Evolutionary conservation across 768 basidiomycete species (phyloP).

Genomic region (Pilatotrama ljubarskyi): DNA sequence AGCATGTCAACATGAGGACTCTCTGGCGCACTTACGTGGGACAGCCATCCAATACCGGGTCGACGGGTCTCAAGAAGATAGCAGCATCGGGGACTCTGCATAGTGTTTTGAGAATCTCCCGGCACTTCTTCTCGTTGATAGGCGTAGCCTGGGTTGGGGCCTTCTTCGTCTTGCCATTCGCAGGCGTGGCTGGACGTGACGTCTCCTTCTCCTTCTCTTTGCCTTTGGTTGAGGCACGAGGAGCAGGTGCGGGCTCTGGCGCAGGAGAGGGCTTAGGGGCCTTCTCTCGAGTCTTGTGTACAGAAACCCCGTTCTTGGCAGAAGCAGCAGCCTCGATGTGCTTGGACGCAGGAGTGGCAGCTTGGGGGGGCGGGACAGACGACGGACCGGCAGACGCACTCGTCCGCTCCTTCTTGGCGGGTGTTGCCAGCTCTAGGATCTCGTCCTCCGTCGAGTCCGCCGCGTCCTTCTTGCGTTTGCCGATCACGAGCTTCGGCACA

Average conservation of each 20-base stretch:
- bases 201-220: slow-evolving; percentile 68
- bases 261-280: slow-evolving; percentile 28
- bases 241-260: slow-evolving; percentile 29
- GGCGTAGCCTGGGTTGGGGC: slow-evolving; percentile 42
- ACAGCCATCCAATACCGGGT: slow-evolving; percentile 80
- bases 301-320: slow-evolving; percentile 24
- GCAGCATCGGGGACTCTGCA: slow-evolving; percentile 62
- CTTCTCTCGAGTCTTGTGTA: slow-evolving; percentile 48
- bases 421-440: slow-evolving; percentile 59
- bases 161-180: slow-evolving; percentile 39
- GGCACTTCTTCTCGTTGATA: slow-evolving; percentile 83
- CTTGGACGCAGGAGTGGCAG: background rate
- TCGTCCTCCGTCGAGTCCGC: slow-evolving; percentile 52
- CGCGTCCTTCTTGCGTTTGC: slow-evolving; percentile 56
- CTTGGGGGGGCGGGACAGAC: slow-evolving; percentile 8
- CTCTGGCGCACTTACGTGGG: slow-evolving; percentile 70
- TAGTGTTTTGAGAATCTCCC: slow-evolving; percentile 63
- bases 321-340: slow-evolving; percentile 13
- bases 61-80: slow-evolving; percentile 82
- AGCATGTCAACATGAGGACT: background rate
- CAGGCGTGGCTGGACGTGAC: slow-evolving; percentile 34
- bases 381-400: slow-evolving; percentile 25
- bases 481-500: slow-evolving; percentile 41
- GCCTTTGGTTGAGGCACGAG: slow-evolving; percentile 57
- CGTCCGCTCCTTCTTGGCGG: slow-evolving; percentile 55